Evolutionary conservation across 2,329 filamentous ascomycete genomes (phyloP).

Genomic region (Fusarium protoensiforme): DNA sequence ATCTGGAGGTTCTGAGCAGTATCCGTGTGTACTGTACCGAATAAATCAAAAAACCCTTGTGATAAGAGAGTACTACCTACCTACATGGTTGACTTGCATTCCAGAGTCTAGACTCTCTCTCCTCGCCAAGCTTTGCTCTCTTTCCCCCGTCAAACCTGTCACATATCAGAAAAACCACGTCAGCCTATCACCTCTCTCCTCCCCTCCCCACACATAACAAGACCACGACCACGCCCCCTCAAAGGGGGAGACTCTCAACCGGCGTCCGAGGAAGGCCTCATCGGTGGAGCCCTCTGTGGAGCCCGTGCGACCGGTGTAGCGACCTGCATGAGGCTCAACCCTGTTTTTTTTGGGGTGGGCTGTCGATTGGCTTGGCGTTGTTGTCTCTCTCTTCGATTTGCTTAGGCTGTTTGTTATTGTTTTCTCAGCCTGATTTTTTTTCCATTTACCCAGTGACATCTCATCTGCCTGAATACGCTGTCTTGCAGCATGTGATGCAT

Average conservation of each 20-base stretch:
- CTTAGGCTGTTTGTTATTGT: neutral
- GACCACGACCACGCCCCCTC: neutral
- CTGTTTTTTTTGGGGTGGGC: neutral
- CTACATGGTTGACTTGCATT: neutral
- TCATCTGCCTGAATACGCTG: neutral
- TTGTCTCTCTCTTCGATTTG: no score
- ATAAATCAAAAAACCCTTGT: neutral
- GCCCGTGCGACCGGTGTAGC: slow-evolving; percentile 25
- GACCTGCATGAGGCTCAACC: slow-evolving; percentile 29
- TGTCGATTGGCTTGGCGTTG: neutral
- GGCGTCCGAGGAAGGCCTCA: slow-evolving; percentile 33
- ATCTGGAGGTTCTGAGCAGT: slow-evolving; percentile 70
- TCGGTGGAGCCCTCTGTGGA: slow-evolving; percentile 23
- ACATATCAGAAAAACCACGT: slow-evolving; percentile 23
- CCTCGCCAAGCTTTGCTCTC: neutral
- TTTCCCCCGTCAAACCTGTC: slow-evolving; percentile 5
- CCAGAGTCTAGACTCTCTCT: neutral
- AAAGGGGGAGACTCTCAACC: slow-evolving; percentile 1
- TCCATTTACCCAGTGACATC: neutral
- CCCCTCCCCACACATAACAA: neutral
- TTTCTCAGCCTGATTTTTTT: neutral
- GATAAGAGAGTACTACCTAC: neutral
- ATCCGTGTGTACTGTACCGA: no score
- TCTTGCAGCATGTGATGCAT: neutral
- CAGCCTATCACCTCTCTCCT: neutral